phyloP scores from a whole-genome alignment of 129 eudicot genomes.

The Artemisia argyi region DNA sequence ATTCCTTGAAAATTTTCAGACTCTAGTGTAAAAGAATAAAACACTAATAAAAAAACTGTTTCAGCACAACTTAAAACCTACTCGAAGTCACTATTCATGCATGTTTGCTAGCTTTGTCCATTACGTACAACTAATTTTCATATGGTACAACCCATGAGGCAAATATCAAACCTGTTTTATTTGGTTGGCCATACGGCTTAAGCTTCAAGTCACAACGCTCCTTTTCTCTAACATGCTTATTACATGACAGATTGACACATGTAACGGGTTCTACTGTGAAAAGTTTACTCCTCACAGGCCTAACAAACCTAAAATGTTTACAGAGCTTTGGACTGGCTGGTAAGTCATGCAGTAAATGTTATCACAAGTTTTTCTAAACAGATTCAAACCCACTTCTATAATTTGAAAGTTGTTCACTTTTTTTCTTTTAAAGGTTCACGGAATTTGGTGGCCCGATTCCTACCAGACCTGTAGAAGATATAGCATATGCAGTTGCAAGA shows the following conservation, averaged over 20 bases:
- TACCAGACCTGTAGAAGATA: conserved; percentile 80
- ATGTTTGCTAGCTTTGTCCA: conserved; percentile 8
- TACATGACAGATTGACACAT: conserved; percentile 78
- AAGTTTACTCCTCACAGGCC: conserved; percentile 69
- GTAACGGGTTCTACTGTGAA: conserved; percentile 97
- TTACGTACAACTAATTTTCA: conserved; percentile 11
- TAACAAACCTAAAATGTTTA: conserved; percentile 89
- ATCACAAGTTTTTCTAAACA: conserved; percentile 12
- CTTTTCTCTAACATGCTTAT: conserved; percentile 28
- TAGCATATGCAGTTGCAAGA: conserved; percentile 79
- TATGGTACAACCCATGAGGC: conserved; percentile 19
- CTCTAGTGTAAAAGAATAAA: neutral
- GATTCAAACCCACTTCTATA: neutral
- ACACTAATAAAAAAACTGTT: neutral
- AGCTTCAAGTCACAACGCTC: conserved; percentile 12
- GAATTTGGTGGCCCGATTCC: conserved; percentile 81
- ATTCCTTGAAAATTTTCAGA: neutral
- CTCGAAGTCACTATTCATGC: neutral
- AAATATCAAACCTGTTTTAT: neutral
- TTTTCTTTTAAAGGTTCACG: conserved; percentile 54
- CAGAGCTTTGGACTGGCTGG: conserved; percentile 98
- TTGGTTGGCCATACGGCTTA: conserved; percentile 24
- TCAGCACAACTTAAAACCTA: neutral
- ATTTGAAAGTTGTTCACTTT: neutral
- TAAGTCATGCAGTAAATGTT: conserved; percentile 38